Evolutionary conservation across 768 basidiomycete genomes (phyloP).

Genomic region (Neoboletus brunneissimus): DNA sequence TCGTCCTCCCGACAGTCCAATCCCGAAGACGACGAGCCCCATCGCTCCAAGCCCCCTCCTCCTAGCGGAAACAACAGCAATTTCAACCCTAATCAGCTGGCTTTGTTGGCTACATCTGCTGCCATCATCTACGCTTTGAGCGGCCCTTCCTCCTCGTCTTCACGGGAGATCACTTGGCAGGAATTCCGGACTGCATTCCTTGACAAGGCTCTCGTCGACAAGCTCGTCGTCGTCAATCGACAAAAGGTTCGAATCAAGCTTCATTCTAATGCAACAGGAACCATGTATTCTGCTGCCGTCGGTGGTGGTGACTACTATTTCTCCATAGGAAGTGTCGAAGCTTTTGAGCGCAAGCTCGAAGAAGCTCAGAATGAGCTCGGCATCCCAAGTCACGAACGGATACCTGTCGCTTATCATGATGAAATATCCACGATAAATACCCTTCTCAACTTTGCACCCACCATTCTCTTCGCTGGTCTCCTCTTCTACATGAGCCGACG

Average conservation of each 20-base stretch:
- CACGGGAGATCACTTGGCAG: constrained; percentile 98
- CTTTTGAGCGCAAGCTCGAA: constrained; percentile 92
- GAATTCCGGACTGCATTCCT: constrained; percentile 98
- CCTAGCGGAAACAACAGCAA: constrained; percentile 42
- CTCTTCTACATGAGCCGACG: constrained; percentile 84
- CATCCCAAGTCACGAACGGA: constrained; percentile 88
- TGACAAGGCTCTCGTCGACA: constrained; percentile 94
- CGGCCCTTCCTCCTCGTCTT: constrained; percentile 42
- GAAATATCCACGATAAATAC: constrained; percentile 85
- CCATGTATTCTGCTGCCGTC: constrained; percentile 64
- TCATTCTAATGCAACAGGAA: constrained; percentile 83
- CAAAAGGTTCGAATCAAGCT: constrained; percentile 88
- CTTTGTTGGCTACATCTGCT: constrained; percentile 54
- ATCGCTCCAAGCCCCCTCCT: constrained; percentile 51
- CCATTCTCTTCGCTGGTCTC: constrained; percentile 85
- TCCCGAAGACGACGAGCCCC: constrained; percentile 29
- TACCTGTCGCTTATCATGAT: constrained; percentile 96
- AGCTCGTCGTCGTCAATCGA: constrained; percentile 87
- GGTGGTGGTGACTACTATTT: constrained; percentile 77
- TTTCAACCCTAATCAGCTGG: constrained; percentile 56
- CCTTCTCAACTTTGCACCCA: constrained; percentile 91
- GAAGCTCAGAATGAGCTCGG: constrained; percentile 90
- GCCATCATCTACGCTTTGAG: constrained; percentile 67
- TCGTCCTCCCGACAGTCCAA: constrained; percentile 28
- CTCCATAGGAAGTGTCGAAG: constrained; percentile 96